These are phyloP conservation scores for Fusarium sublunatum DNA, from an alignment of 2,329 filamentous ascomycete genomes.

Conservation along the genomic window DNA sequence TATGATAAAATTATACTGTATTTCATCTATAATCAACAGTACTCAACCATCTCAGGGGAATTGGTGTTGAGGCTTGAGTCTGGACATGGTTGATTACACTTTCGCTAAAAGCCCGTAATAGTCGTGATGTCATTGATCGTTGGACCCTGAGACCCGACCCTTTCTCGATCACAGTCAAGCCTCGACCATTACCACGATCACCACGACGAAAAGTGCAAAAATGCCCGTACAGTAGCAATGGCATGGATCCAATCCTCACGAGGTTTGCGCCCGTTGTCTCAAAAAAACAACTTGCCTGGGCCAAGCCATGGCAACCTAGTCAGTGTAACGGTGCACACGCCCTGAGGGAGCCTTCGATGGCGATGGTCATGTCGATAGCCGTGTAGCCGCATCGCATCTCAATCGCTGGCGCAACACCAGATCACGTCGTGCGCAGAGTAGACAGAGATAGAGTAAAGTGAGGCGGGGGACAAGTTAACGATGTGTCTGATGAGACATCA, in stretches of 20 bases:
- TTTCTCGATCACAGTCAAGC: constrained; percentile 17
- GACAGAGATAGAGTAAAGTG: constrained; percentile 1
- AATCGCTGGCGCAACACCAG: constrained; percentile 34
- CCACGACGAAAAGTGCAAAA: background rate
- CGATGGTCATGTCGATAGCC: constrained; percentile 32
- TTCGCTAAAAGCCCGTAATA: background rate
- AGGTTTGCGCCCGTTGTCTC: constrained; percentile 17
- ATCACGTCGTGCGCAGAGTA: constrained; percentile 14
- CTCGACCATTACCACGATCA: constrained; percentile 18
- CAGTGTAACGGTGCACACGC: constrained; percentile 24
- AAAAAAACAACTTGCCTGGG: background rate
- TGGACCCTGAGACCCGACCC: constrained; percentile 33
- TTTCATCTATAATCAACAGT: background rate
- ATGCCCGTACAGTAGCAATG: no score
- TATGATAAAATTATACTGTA: background rate
- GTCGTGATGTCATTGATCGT: constrained; percentile 35
- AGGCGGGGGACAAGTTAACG: constrained; percentile 20
- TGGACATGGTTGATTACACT: constrained; percentile 1
- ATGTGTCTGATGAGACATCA: constrained; percentile 1
- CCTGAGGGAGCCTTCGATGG: constrained; percentile 5
- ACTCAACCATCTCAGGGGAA: background rate
- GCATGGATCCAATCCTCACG: background rate
- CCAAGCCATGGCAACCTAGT: background rate
- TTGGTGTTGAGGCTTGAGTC: constrained; percentile 2
- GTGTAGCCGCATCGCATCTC: constrained; percentile 29